Percentiles rank a stretch among this genome's conserved stretches.
Evolutionary conservation across 805 yeast genomes (phyloP).

Genomic region (Pichia nakasei): DNA sequence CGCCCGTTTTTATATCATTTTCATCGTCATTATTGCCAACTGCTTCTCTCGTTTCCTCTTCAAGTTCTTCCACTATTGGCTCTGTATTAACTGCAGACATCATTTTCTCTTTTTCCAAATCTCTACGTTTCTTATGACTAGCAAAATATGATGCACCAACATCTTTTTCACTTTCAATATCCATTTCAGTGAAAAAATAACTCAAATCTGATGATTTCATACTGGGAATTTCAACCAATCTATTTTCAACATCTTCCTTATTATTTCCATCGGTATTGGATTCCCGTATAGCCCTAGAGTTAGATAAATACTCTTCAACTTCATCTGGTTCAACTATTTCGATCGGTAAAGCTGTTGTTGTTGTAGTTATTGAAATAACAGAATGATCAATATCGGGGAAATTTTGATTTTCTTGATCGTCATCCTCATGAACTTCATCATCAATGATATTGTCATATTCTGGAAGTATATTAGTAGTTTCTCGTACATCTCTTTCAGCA

Average conservation of each 20-base stretch:
- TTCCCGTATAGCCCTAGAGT: neutral
- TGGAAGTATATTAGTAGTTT: too few species aligned
- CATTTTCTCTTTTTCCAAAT: neutral
- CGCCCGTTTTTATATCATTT: neutral
- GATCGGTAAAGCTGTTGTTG: conserved; percentile 8
- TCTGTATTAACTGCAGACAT: neutral
- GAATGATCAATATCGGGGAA: neutral
- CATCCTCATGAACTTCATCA: neutral
- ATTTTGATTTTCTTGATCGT: neutral
- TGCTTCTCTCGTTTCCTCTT: neutral
- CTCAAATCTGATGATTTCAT: conserved; percentile 12
- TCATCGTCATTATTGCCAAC: neutral
- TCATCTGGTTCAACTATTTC: conserved; percentile 22
- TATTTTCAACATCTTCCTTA: neutral
- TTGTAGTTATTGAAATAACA: conserved; percentile 2
- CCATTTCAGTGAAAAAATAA: conserved; percentile 11
- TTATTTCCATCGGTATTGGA: neutral
- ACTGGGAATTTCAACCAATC: conserved; percentile 7
- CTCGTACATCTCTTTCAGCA: neutral
- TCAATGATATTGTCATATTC: neutral
- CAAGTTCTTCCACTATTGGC: conserved; percentile 5
- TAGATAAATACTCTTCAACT: conserved; percentile 12
- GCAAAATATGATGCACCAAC: conserved; percentile 8
- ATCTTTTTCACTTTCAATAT: conserved; percentile 18
- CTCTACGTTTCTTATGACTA: conserved; percentile 3